Conservation (phyloP, 2,329 filamentous ascomycete genomes). For the Arachnopeziza araneosa region DNA sequence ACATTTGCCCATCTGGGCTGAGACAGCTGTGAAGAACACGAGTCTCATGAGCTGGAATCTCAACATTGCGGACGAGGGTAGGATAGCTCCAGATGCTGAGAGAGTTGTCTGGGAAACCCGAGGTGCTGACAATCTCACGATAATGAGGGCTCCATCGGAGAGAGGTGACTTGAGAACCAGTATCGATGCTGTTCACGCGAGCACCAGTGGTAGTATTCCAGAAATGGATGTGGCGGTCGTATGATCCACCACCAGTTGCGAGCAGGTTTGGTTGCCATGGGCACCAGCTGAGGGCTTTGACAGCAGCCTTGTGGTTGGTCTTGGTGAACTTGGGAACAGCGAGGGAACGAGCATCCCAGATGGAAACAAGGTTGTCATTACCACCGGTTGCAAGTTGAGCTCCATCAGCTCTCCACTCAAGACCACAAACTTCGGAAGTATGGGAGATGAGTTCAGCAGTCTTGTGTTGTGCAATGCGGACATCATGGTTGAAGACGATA, state of each 20-base stretch:
- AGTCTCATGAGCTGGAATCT: conserved; percentile 96
- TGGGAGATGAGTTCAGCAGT: conserved; percentile 94
- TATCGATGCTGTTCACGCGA: conserved; percentile 98
- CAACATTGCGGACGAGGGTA: conserved; percentile 90
- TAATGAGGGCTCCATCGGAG: conserved; percentile 95
- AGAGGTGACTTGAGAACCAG: conserved; percentile 93
- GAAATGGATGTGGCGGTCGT: conserved; percentile 98
- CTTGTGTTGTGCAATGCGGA: conserved; percentile 97
- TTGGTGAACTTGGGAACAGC: conserved; percentile 97
- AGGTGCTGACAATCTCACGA: conserved; percentile 96
- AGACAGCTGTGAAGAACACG: conserved; percentile 94
- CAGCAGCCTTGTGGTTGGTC: conserved; percentile 97
- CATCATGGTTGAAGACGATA: conserved; percentile 97
- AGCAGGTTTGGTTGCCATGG: conserved; percentile 98
- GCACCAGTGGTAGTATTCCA: conserved; percentile 99
- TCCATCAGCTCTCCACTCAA: conserved; percentile 96
- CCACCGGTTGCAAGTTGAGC: conserved; percentile 95
- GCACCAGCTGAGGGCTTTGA: conserved; percentile 98
- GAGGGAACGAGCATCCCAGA: conserved; percentile 95
- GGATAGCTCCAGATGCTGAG: conserved; percentile 99
- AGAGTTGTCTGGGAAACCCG: conserved; percentile 98
- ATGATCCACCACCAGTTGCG: conserved; percentile 90
- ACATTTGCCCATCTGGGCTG: conserved; percentile 95
- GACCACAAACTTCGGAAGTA: conserved; percentile 94
- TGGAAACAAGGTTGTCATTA: conserved; percentile 98